Evolutionary conservation across 1,139 yeast genomes (phyloP).

Genomic region (Blastobotrys apis): DNA sequence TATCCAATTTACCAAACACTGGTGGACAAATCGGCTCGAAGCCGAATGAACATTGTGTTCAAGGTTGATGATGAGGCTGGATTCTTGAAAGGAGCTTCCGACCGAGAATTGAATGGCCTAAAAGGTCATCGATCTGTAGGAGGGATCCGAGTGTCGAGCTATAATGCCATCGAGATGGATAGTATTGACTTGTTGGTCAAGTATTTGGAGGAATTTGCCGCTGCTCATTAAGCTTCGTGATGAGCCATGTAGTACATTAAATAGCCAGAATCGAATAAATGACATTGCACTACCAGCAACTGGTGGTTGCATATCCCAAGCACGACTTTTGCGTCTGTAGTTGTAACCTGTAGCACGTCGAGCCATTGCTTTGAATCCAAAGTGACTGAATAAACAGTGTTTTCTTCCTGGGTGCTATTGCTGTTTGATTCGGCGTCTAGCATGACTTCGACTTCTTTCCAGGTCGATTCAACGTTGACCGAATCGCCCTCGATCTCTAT

Average conservation of each 20-base stretch:
- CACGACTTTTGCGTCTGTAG: constrained; percentile 30
- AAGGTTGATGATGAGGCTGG: constrained; percentile 64
- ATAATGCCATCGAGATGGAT: constrained; percentile 73
- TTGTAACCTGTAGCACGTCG: constrained; percentile 30
- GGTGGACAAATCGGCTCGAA: constrained; percentile 60
- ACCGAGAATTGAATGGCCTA: constrained; percentile 60
- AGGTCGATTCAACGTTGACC: constrained; percentile 9
- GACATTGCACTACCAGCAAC: constrained; percentile 35
- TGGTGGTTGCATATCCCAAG: constrained; percentile 33
- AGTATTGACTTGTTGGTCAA: constrained; percentile 59
- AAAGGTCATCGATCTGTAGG: constrained; percentile 98
- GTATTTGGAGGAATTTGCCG: constrained; percentile 62
- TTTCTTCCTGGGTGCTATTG: background rate
- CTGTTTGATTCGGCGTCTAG: background rate
- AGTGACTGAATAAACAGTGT: constrained; percentile 20
- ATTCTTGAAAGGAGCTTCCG: constrained; percentile 63
- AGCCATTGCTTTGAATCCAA: constrained; percentile 35
- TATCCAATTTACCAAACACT: constrained; percentile 67
- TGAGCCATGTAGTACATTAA: constrained; percentile 16
- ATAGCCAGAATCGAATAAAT: constrained; percentile 26
- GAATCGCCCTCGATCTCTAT: constrained; percentile 10
- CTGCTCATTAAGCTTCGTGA: constrained; percentile 26
- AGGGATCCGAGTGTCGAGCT: constrained; percentile 86
- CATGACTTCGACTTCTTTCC: constrained; percentile 2
- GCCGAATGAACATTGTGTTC: constrained; percentile 92